Percentiles rank a stretch among this genome's conserved stretches.
Conservation (phyloP, 225 moss, liverwort and hornwort genomes). For the Bryum argenteum region DNA sequence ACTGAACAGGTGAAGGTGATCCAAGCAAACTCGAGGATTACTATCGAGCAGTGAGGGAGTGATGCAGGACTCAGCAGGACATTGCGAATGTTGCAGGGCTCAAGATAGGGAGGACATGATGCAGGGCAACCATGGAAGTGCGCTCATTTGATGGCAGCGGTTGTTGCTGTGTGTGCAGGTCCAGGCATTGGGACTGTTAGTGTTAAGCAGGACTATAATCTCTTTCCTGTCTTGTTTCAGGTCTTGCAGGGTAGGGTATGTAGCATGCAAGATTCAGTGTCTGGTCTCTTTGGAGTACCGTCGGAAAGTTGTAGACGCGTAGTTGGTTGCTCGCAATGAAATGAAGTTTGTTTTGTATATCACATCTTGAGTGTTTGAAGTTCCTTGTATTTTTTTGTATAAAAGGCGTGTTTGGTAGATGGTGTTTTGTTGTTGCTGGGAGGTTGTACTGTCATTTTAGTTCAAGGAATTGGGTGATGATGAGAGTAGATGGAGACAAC, state of each 20-base stretch:
- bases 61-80: conserved; percentile 46
- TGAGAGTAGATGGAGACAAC: too few species aligned
- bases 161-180: conserved; percentile 97
- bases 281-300: conserved; percentile 25
- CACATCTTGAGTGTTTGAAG: background rate
- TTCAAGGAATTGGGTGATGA: too few species aligned
- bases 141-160: conserved; percentile 73
- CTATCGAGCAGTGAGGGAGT: conserved; percentile 32
- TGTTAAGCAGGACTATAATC: conserved; percentile 31
- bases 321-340: conserved; percentile 1
- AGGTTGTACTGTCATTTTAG: too few species aligned
- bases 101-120: too few species aligned
- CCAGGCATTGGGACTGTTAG: conserved; percentile 64
- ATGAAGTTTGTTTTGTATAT: conserved; percentile 15
- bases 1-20: conserved; percentile 99
- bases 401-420: too few species aligned
- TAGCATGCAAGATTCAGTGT: conserved; percentile 34
- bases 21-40: conserved; percentile 64
- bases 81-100: too few species aligned
- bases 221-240: conserved; percentile 36
- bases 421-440: too few species aligned
- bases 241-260: conserved; percentile 38
- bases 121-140: conserved; percentile 33
- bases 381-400: too few species aligned
- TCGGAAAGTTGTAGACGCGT: background rate